Evolutionary conservation across 1,139 yeast species (phyloP).

Genomic region (Blastobotrys petasosporus): DNA sequence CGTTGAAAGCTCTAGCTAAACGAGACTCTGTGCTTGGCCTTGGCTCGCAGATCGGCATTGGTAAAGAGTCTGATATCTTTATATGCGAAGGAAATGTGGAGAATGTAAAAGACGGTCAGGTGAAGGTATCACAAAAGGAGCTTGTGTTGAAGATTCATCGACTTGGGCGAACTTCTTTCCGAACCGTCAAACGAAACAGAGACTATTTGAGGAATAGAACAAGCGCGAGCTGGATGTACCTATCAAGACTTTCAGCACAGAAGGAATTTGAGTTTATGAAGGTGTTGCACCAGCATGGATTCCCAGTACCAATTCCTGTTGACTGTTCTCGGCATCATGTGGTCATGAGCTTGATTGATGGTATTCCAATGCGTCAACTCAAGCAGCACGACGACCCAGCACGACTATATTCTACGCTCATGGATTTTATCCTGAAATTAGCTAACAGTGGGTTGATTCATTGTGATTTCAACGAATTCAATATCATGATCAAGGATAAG

Average conservation of each 20-base stretch:
- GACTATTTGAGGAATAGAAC: conserved; percentile 74
- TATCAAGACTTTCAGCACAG: conserved; percentile 84
- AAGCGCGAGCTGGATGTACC: conserved; percentile 82
- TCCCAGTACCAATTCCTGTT: conserved; percentile 80
- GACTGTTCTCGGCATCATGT: conserved; percentile 90
- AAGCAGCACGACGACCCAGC: conserved; percentile 62
- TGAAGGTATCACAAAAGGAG: conserved; percentile 25
- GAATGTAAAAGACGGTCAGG: conserved; percentile 38
- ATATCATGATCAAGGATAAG: conserved; percentile 73
- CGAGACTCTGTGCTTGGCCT: conserved; percentile 69
- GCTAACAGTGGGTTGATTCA: conserved; percentile 90
- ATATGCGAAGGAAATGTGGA: conserved; percentile 57
- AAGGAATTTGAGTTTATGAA: conserved; percentile 88
- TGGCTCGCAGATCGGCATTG: conserved; percentile 90
- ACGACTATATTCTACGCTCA: conserved; percentile 71
- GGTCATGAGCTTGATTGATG: conserved; percentile 85
- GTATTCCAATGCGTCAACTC: conserved; percentile 82
- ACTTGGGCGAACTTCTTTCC: conserved; percentile 87
- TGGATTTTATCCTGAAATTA: conserved; percentile 76
- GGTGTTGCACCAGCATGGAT: conserved; percentile 65
- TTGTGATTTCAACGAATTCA: conserved; percentile 96
- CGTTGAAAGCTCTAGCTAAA: conserved; percentile 70
- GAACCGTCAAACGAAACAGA: conserved; percentile 86
- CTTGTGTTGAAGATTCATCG: conserved; percentile 85
- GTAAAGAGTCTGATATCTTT: conserved; percentile 94